Evolutionary conservation across 345 rosid species (phyloP), one percentile per base, ranked within the genome.

Genomic region (Eucalyptus cloeziana): DNA sequence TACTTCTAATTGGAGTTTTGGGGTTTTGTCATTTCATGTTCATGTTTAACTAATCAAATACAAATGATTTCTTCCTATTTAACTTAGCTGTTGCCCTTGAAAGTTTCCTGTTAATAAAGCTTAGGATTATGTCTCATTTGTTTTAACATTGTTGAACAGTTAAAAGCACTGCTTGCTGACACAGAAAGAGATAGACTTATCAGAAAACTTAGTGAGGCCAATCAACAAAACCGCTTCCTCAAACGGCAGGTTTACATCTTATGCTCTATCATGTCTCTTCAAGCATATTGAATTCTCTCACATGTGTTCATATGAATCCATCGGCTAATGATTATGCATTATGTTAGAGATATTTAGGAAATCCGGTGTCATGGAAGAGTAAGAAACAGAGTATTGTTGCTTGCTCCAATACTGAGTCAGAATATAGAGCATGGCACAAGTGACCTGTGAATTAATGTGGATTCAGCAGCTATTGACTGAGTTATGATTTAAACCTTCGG

Each of bases 191-290:
- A 91, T 33, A 96, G 91, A 90, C 99, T 97, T 56, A 89, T 90
- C 37, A 95, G 88, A 86, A 97, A 95, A 89, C 90, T 95, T 79
- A 96, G 99, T 93, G 99, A 97, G 96, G 99, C 99, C 87, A 96
- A 96, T 93, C 99, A 97, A 91, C 99, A 96, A 67, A 96, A 95
- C 90, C 94, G 99, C 80, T 92, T 93, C 89, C 95, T 97, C 87
- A 97, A 94, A 91, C 95, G 99, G 49, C 98, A 95, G 98, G 99
- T 97, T 90, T 49, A 87, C 90, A 62, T 51, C 5, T 88, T 9
- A 67, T 51, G 33, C n/a, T 6, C 37, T 51, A 13, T 43, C 52
- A 40, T 69, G 27, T 37, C 88, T 52, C 67, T 86, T 86, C 27
- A 0, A 37, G 83, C 27, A 2, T 76, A 76, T 76, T 37, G 47